Evolutionary conservation across 768 basidiomycete species (phyloP), one percentile per base, ranked within the genome.

Genomic region (Amanita thiersii): DNA sequence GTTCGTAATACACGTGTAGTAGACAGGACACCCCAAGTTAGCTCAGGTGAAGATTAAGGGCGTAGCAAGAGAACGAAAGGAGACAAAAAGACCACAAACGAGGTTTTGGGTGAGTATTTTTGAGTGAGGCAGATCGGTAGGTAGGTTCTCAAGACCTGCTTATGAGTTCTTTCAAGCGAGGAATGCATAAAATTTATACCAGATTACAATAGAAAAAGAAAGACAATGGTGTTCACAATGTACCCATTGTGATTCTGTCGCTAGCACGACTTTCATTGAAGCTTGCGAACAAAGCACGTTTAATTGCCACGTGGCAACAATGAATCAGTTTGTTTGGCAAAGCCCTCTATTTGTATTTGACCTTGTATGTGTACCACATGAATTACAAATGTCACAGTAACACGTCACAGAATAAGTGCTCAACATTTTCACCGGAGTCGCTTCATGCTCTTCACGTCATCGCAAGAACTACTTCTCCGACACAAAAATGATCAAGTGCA

Each of bases 201-300:
- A 9, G 25, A 26, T 37, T 43, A 43, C 42, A 43, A 43, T 37
- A 43, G 25, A 35, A 15, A 21, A 28, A 7, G 34, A 19, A 6
- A 26, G 42, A 43, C 42, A 43, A 43, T 43, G 42, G 18, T 26
- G 5, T 18, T 12, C 21, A 17, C n/a, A 19, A 21, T n/a, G n/a
- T n/a, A 23, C 34, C 23, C 34, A 43, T 37, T 37, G 35, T 37
- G 21, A 36, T 6, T 7, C 6, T n/a, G 7, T 34, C 12, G 24
- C 30, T 17, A 32, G 25, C 3, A 25, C 8, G 15, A 26, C 33
- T 12, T 31, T n/a, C n/a, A n/a, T n/a, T n/a, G n/a, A n/a, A n/a
- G n/a, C n/a, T n/a, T n/a, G n/a, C n/a, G 40, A 36, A 43, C 41
- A 43, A 43, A 43, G 41, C n/a, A 19, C 19, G 33, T 20, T 11